Evolutionary conservation across 345 rosid species (phyloP).

Genomic region (Cochlearia excelsa): DNA sequence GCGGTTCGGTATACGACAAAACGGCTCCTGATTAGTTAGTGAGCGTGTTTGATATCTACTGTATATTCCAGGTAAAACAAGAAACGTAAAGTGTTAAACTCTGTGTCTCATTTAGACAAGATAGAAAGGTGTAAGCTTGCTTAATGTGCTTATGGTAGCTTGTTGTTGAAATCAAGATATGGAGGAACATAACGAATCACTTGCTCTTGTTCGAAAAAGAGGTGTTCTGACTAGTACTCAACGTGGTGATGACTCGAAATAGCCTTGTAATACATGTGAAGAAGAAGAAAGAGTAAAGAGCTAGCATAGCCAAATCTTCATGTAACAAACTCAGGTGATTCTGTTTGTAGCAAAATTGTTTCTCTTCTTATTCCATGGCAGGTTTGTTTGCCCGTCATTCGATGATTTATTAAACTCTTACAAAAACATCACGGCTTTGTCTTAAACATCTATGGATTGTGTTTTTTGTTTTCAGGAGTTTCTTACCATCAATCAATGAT

Average conservation of each 20-base stretch:
- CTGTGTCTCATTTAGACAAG: not conserved
- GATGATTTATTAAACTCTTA: not conserved
- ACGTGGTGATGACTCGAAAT: not conserved
- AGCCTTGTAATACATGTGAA: not conserved
- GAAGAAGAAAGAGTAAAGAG: not conserved
- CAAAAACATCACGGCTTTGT: not conserved
- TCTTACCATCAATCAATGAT: not conserved
- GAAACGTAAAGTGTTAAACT: not conserved
- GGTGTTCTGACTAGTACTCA: not conserved
- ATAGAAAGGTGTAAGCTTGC: not conserved
- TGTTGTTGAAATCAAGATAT: not conserved
- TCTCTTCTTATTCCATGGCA: no score
- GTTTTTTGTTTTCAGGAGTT: not conserved
- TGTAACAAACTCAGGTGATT: no score
- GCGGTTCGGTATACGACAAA: constrained; percentile 1
- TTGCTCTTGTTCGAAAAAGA: constrained; percentile 10
- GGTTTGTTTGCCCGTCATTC: not conserved
- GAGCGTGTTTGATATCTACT: not conserved
- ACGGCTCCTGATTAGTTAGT: not conserved
- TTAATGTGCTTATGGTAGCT: not conserved
- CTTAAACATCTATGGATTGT: not conserved
- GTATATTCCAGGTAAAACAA: not conserved
- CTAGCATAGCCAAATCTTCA: not conserved
- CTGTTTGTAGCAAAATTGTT: not conserved
- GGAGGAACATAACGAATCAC: not conserved